Percentiles rank a stretch among this genome's conserved stretches.
Conservation (phyloP, 495 filamentous ascomycete species). For the Xylaria scruposa region DNA sequence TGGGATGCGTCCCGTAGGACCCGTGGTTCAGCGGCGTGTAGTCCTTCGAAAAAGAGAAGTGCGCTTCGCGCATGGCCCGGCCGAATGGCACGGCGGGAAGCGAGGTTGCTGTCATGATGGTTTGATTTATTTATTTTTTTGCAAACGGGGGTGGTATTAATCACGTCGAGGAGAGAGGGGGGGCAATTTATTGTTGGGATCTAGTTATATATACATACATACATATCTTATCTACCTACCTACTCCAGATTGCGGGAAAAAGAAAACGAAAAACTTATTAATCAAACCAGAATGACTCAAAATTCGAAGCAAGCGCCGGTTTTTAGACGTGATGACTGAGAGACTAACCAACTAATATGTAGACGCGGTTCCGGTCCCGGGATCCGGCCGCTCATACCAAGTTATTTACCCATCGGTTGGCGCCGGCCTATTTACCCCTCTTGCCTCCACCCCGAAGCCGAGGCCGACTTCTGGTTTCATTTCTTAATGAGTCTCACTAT, state of each 20-base stretch:
- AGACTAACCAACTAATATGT: not conserved
- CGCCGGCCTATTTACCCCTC: constrained; percentile 10
- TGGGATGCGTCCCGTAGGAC: constrained; percentile 47
- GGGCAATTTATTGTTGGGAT: not conserved
- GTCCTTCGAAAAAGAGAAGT: constrained; percentile 36
- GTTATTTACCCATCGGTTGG: not conserved
- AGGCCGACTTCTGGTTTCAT: not conserved
- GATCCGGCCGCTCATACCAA: not conserved
- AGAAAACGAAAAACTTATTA: too few species aligned
- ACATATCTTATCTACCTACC: too few species aligned
- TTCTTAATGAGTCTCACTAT: not conserved
- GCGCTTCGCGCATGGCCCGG: constrained; percentile 33
- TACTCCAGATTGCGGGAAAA: too few species aligned
- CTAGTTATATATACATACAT: not conserved
- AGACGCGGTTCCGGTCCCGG: constrained; percentile 3
- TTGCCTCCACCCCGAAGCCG: constrained; percentile 10
- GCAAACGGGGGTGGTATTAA: not conserved
- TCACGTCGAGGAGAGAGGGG: not conserved
- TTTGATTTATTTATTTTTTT: not conserved
- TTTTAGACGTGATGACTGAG: not conserved
- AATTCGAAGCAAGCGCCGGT: not conserved
- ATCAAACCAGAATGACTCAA: not conserved
- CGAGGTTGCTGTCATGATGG: not conserved
- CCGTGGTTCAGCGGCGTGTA: constrained; percentile 51
- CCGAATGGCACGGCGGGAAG: constrained; percentile 32